These are phyloP conservation scores for Sarcomyxa edulis DNA, from an alignment of 768 basidiomycete species.

Conservation along the genomic window DNA sequence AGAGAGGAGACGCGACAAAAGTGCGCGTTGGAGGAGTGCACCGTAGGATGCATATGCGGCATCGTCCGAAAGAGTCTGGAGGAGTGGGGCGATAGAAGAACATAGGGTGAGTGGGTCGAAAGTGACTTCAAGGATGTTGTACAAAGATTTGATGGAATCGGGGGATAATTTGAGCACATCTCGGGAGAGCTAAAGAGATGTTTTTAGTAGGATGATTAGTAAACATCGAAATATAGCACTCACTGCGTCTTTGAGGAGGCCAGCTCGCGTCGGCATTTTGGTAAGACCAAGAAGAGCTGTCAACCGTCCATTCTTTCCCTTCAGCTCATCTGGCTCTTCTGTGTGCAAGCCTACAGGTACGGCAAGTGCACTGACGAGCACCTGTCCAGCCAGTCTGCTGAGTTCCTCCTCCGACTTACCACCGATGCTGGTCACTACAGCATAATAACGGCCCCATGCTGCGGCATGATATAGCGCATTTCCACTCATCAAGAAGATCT, in stretches of 20 bases:
- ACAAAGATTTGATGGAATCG: slow-evolving; percentile 66
- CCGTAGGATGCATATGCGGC: slow-evolving; percentile 76
- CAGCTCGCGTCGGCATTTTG: slow-evolving; percentile 81
- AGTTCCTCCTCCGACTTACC: slow-evolving; percentile 77
- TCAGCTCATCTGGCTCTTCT: slow-evolving; percentile 40
- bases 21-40: slow-evolving; percentile 84
- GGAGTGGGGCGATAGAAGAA: slow-evolving; percentile 69
- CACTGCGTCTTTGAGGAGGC: slow-evolving; percentile 84
- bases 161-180: slow-evolving; percentile 82
- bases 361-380: slow-evolving; percentile 87
- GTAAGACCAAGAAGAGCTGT: slow-evolving; percentile 81
- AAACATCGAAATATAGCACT: slow-evolving; percentile 21
- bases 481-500: slow-evolving; percentile 93
- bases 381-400: slow-evolving; percentile 80
- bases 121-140: slow-evolving; percentile 85
- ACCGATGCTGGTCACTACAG: slow-evolving; percentile 64
- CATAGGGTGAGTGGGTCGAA: slow-evolving; percentile 92
- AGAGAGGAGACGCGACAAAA: slow-evolving; percentile 85
- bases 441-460: slow-evolving; percentile 86
- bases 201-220: slow-evolving; percentile 1
- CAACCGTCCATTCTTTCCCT: slow-evolving; percentile 70
- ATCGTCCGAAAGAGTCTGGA: slow-evolving; percentile 52
- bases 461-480: slow-evolving; percentile 96
- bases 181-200: slow-evolving; percentile 55
- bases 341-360: slow-evolving; percentile 74